Evolutionary conservation across 2,329 filamentous ascomycete species (phyloP), one percentile per base, ranked within the genome.

Genomic region (Ilyonectria destructans): DNA sequence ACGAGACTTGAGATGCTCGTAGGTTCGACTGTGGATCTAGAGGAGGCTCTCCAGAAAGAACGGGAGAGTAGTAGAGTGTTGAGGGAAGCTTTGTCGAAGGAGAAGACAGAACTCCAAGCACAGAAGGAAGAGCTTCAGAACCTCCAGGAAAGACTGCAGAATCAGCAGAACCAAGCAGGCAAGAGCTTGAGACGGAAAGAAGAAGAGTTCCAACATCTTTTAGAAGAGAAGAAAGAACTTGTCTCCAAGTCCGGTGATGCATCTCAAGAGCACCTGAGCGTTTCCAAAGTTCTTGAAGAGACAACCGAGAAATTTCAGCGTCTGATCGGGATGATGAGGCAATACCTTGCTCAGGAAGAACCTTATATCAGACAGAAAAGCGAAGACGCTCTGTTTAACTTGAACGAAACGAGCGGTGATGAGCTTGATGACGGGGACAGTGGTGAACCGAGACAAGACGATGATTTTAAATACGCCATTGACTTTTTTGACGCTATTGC

Each of bases 291-390:
- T 45, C 40, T 45, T 45, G 40, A 45, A 19, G 40, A 45, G 40
- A 45, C 40, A 45, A n/a, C 15, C 40, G n/a, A 9, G 40, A 45
- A 45, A 45, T 45, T 45, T 45, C 40, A 45, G 40, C 17, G 15
- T 45, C 40, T 45, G 8, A 45, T 45, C 40, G 40, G 15, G 40
- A 6, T 9, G 8, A 45, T 45, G 40, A 45, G 40, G 40, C 40
- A 45, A 45, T 45, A 45, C 15, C 40, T 45, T 45, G 40, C 40
- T 19, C 40, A 45, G 40, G 40, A 45, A 45, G 40, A 45, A 45
- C 40, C 40, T 45, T 45, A 45, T 45, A 45, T 45, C 15, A 45
- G 40, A 45, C 40, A 45, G 40, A 45, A 45, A 45, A 45, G 40
- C 40, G 40, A 45, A 45, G 15, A 19, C 40, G 40, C 40, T 45